Evolutionary conservation across 495 filamentous ascomycete genomes (phyloP), one percentile per base, ranked within the genome.

Genomic region (Penicillium argentinense): DNA sequence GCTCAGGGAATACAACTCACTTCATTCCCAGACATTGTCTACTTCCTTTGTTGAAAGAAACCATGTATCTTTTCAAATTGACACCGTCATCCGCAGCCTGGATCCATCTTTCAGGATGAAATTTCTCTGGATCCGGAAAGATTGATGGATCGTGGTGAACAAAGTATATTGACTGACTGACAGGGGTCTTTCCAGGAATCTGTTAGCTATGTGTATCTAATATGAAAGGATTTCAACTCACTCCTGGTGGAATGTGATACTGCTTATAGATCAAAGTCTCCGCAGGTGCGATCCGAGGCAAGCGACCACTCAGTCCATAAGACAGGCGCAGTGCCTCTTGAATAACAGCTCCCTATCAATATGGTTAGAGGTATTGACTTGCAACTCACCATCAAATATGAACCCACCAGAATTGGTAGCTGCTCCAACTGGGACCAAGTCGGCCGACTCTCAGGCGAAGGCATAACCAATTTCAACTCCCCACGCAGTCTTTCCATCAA

Each of bases 61-160:
- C 59, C 5, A 71, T 61, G 34, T 64, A 71, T 11, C 57, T 54
- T 11, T 49, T 42, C 18, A 77, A 47, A 17, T 56, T 39, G 28
- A 56, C 38, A 5, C 53, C 44, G 13, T 49, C 25, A 6, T 54
- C 52, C 7, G 42, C 33, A 2, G 63, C 58, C 9, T 54, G 46
- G 19, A 78, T 56, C 75, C 76, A 84, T 21, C 79, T 68, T 13
- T 77, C 68, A 0, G 80, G 80, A 9, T 63, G 45, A 48, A 77
- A 80, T n/a, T 49, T 56, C 2, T 71, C 51, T 1, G 76, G 68
- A 1, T 75, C 50, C 0, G 76, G 74, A 45, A 78, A 82, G 12
- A 79, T 41, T 1, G 49, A 53, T 21, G 73, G 51, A 47, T 79
- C 60, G 36, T 62, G 66, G 49, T 80, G 76, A 7, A 76, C 61